Base-by-base conservation (phyloP, 768 basidiomycete species). In the Candolleomyces aberdarensis region DNA sequence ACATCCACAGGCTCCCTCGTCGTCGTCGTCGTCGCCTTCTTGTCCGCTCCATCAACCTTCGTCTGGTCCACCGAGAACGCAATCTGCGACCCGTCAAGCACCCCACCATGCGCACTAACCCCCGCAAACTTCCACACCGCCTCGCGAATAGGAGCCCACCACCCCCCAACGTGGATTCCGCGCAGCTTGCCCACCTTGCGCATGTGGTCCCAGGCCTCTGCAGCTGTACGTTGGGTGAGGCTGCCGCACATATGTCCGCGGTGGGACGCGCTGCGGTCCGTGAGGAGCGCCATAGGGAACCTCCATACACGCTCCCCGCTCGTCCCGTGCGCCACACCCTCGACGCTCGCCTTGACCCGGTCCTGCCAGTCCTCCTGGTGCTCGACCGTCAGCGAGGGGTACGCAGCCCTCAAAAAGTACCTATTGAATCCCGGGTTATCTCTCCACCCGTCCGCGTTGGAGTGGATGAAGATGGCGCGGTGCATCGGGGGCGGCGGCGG, bases 101-200 rank as follows among this genome's bases (percentile, higher is more conserved):
- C 26, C 53, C 72, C 47, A 64, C 62, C 29, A 62, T 52, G 32
- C 29, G 29, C 17, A 20, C 43, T 15, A 14, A 63, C 65, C 2
- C 89, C 86, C 0, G 87, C 85, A 63, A 89, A 92, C 54, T 83
- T 76, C 73, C 90, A 81, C 31, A 94, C 81, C 3, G 82, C 82
- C 41, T 80, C 71, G 39, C 88, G 77, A 20, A 94, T 69, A n/a
- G 87, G 84, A 67, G 87, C 86, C 91, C 92, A 95, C 91, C 91
- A 94, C 47, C 80, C 81, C 31, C 81, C 83, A 6, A 78, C 81
- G 44, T 73, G 74, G 5, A 72, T 66, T 0, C 81, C 80, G 32
- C 72, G 66, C 11, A 81, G 68, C 61, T 73, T 69, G 10, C 70
- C 69, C 15, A 65, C 55, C 6, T 61, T 52, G 5, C 71, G 70